Evolutionary conservation across 2,329 filamentous ascomycete species (phyloP), one percentile per base, ranked within the genome.

Genomic region (Cordyceps militaris): DNA sequence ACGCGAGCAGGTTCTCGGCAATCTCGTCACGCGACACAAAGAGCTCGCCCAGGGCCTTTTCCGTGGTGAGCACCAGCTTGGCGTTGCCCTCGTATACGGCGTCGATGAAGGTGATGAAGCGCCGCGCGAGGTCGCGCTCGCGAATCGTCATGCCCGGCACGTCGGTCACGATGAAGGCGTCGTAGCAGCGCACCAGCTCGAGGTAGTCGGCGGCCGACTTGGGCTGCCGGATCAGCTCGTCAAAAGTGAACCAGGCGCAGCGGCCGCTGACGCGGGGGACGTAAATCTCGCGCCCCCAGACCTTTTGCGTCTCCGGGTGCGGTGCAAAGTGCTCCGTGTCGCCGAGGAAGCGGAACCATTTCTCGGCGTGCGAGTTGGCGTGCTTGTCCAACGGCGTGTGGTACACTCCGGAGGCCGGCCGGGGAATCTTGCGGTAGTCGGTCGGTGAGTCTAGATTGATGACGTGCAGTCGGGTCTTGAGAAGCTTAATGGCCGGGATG

Each of bases 91-190:
- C 94, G 69, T 99, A 99, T 4, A 97, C 87, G 6, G 94, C 93
- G 70, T 99, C 94, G 63, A 99, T 90, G 65, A 99, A 97, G 0
- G 93, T 99, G 70, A 99, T 99, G 72, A 99, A 97, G 5, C 94
- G 82, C 13, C 94, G 79, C 0, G 94, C 94, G 40, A 96, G 80
- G 73, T 99, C 94, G 21, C 94, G 84, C 67, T 91, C 85, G 56
- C 84, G 84, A 63, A 91, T 83, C 42, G 87, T 94, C 94, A 99
- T 97, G 6, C 87, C 89, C 0, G 94, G 94, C 1, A 97, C 86
- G 53, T 92, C 88, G 0, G 91, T 96, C 10, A 99, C 83, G 62
- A 99, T 84, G 67, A 99, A 97, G 1, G 92, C 86, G 61, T 97
- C 88, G 71, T 97, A 99, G 64, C 87, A 87, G 58, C 90, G 83